A percentile compares a stretch with the other conserved stretches of the same genome.
These are phyloP conservation scores for Globisporangium lucens DNA, from an alignment of 352 stramenopile species.

Conservation along the genomic window DNA sequence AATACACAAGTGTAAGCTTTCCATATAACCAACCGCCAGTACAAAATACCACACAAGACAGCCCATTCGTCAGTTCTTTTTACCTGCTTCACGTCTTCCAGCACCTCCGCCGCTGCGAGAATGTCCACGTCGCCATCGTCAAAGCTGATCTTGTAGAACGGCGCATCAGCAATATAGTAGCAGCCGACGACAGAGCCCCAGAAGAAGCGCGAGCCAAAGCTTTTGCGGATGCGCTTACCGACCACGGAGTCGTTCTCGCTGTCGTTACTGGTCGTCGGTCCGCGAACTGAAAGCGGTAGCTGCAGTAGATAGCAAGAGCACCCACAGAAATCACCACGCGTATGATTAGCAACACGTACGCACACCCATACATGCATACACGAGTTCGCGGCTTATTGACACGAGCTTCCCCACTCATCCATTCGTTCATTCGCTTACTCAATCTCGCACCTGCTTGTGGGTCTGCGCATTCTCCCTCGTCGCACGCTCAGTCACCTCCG, in stretches of 20 bases:
- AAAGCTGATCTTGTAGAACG: constrained; percentile 82
- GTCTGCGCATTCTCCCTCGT: neutral
- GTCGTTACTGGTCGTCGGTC: neutral
- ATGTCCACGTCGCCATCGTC: constrained; percentile 83
- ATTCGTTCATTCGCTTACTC: neutral
- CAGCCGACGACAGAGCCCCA: constrained; percentile 54
- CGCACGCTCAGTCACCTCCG: neutral
- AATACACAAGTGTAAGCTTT: neutral
- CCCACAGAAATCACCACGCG: neutral
- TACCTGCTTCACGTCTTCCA: constrained; percentile 39
- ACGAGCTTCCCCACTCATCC: neutral
- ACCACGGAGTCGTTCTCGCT: constrained; percentile 19
- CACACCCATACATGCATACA: neutral
- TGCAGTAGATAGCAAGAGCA: neutral
- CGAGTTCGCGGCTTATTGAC: neutral
- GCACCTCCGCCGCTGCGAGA: constrained; percentile 47
- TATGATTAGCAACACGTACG: neutral
- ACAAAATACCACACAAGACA: neutral
- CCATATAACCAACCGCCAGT: neutral
- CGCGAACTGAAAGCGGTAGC: neutral
- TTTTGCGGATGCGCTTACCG: constrained; percentile 59
- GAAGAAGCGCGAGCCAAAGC: constrained; percentile 61
- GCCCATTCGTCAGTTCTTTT: neutral
- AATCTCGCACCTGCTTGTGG: constrained; percentile 1
- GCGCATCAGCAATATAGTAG: constrained; percentile 45